phyloP scores from a whole-genome alignment of 306 rosid species.

The Trifolium repens region DNA sequence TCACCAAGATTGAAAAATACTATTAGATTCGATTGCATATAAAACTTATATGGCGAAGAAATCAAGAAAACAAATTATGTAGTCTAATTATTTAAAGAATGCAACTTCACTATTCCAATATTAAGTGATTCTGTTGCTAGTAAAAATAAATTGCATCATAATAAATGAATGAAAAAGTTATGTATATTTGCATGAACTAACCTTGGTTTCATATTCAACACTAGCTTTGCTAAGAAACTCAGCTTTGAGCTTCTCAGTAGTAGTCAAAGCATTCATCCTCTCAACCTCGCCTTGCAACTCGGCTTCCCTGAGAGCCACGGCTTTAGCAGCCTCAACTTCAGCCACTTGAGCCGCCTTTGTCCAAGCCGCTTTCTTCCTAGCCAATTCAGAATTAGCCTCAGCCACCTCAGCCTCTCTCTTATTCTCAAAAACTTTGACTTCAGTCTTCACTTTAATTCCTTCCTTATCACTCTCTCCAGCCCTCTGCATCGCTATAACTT shows the following conservation, averaged over 20 bases:
- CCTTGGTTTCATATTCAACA: conserved; percentile 52
- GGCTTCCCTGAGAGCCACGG: conserved; percentile 37
- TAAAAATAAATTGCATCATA: too few species aligned
- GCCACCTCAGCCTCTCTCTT: conserved; percentile 45
- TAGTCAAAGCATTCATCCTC: conserved; percentile 46
- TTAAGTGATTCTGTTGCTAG: not conserved
- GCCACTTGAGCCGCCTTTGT: conserved; percentile 37
- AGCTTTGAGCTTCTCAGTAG: conserved; percentile 47
- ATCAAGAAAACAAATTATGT: too few species aligned
- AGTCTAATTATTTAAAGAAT: too few species aligned
- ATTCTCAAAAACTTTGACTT: conserved; percentile 49
- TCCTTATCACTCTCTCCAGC: conserved; percentile 43
- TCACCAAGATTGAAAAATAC: too few species aligned
- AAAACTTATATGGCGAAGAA: too few species aligned
- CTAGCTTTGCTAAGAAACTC: conserved; percentile 46
- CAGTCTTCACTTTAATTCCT: conserved; percentile 36
- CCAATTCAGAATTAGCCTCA: conserved; percentile 41
- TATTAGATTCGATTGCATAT: too few species aligned
- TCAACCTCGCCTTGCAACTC: conserved; percentile 50
- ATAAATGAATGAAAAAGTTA: too few species aligned
- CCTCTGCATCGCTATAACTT: conserved; percentile 32
- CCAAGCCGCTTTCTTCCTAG: conserved; percentile 41
- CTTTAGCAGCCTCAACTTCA: conserved; percentile 45
- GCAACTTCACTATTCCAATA: too few species aligned
- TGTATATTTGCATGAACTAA: not conserved